phyloP scores from a whole-genome alignment of 2,329 filamentous ascomycete genomes.

The Metarhizium brunneum region DNA sequence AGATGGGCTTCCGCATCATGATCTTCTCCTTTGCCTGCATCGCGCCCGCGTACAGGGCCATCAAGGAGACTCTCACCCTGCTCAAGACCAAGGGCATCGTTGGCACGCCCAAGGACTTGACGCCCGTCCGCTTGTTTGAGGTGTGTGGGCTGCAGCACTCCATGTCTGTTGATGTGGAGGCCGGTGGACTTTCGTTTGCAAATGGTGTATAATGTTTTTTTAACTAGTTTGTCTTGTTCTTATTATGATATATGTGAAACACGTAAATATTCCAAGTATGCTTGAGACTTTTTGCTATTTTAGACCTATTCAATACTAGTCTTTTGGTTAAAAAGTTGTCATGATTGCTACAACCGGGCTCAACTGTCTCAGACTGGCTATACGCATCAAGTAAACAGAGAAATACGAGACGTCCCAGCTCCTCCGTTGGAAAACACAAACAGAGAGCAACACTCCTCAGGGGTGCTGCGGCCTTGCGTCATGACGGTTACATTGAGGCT shows the following conservation, averaged over 20 bases:
- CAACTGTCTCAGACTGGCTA: too few relatives aligned
- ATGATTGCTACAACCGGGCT: too few relatives aligned
- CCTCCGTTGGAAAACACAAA: too few relatives aligned
- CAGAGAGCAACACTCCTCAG: too few relatives aligned
- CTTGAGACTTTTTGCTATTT: too few relatives aligned
- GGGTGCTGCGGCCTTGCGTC: too few relatives aligned
- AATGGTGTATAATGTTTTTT: neutral
- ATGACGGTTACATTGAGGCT: too few relatives aligned
- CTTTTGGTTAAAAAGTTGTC: too few relatives aligned
- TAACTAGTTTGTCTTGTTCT: neutral
- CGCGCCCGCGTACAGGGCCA: slow-evolving; percentile 36
- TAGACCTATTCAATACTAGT: too few relatives aligned
- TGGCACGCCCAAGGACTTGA: slow-evolving; percentile 32
- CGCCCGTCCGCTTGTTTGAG: slow-evolving; percentile 39
- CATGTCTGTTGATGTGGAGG: slow-evolving; percentile 35
- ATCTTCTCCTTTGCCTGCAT: slow-evolving; percentile 35
- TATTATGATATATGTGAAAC: neutral
- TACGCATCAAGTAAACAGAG: too few relatives aligned
- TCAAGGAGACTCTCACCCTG: slow-evolving; percentile 26
- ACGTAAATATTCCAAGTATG: neutral
- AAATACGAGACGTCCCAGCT: too few relatives aligned
- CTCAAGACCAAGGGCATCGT: slow-evolving; percentile 29
- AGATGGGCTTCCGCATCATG: slow-evolving; percentile 49
- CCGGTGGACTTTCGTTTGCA: slow-evolving; percentile 10
- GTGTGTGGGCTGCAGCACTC: slow-evolving; percentile 41